Evolutionary conservation across 345 rosid genomes (phyloP), one percentile per base, ranked within the genome.

Genomic region (Moricandia moricandioides): DNA sequence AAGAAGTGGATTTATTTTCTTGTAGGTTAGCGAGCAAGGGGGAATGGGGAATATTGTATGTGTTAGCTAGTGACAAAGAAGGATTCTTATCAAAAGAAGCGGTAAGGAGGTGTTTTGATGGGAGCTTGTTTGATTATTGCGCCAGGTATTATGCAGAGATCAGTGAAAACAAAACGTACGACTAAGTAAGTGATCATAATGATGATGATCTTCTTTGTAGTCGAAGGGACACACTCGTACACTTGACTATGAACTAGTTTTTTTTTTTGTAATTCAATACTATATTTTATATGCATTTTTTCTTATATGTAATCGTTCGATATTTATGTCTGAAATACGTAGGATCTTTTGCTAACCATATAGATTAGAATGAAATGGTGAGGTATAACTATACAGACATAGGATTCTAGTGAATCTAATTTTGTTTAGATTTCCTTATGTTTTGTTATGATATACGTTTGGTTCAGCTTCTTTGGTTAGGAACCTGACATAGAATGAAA

Each of bases 81-180:
- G 93, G 95, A 0, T 81, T 82, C 62, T 69, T 88, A 58, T 88
- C 91, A 0, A 89, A 91, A 78, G 97, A 91, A 84, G 98, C 97
- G 0, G 69, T 84, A 5, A 82, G 98, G 51, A 74, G 91, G n/a
- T 86, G 88, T 74, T 88, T 79, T 9, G 97, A 91, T 18, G 98
- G 96, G 7, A 86, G 89, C 67, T 81, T 93, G 83, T 93, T 93
- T 65, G 92, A 89, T 70, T 88, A 89, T 26, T 85, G 84, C 10
- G 92, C 93, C 12, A 86, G 73, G 68, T 79, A 70, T 49, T 70
- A 63, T 51, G 33, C 67, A 9, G 80, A 69, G 58, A 45, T 70
- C 39, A 70, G 9, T 3, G 66, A 70, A 2, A 43, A 63, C 60
- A 70, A 64, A 52, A 43, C 70, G 4, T 64, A 77, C 60, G 45